phyloP scores from a whole-genome alignment of 106 monocot species.

The Dendrobium nobile region DNA sequence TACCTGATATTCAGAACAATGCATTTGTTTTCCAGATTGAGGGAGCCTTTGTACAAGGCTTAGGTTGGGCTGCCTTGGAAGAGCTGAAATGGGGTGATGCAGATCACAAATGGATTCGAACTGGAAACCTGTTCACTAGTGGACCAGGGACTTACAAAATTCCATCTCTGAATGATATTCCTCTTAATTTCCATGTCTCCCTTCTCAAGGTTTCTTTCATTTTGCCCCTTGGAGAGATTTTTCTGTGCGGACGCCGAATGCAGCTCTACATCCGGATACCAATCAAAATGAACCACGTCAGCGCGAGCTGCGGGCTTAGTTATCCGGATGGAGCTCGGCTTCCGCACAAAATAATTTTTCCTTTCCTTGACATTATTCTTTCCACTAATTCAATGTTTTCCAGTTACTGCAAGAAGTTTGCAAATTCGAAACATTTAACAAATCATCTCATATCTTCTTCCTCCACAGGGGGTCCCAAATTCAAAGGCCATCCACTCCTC shows the following conservation, averaged over 20 bases:
- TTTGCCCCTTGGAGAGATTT: background rate
- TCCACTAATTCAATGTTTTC: background rate
- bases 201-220: conserved; percentile 63
- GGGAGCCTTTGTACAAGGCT: conserved; percentile 95
- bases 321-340: too few relatives aligned
- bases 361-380: background rate
- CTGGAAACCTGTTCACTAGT: conserved; percentile 73
- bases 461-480: conserved; percentile 65
- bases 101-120: conserved; percentile 83
- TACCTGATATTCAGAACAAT: background rate
- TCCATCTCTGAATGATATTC: conserved; percentile 90
- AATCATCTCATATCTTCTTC: background rate
- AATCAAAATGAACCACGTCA: too few relatives aligned
- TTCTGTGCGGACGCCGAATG: too few relatives aligned
- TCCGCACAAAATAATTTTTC: background rate
- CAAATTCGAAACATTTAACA: background rate
- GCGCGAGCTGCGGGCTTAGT: too few relatives aligned
- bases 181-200: conserved; percentile 86
- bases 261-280: too few relatives aligned
- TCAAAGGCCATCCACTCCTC: conserved; percentile 90
- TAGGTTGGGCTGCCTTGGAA: conserved; percentile 93
- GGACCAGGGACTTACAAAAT: conserved; percentile 96
- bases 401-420: background rate
- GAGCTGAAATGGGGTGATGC: conserved; percentile 98
- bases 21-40: conserved; percentile 54